Conservation (phyloP, 176 grass and related monocot genomes). For the Bromus sterilis region DNA sequence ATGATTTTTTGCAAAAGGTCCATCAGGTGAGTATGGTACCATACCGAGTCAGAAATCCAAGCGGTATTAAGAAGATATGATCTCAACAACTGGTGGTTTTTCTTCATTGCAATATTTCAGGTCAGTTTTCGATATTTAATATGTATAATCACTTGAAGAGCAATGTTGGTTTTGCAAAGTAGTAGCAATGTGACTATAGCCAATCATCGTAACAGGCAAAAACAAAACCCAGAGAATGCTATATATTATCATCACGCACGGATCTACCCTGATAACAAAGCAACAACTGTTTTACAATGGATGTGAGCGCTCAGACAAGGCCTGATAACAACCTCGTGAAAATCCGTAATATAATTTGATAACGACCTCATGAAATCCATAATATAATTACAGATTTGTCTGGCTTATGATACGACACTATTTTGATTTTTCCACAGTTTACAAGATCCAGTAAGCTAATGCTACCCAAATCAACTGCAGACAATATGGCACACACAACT, state of each 20-base stretch:
- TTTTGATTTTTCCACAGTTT: neutral
- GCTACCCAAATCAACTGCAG: neutral
- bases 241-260: neutral
- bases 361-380: too few species aligned
- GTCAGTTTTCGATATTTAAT: neutral
- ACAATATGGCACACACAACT: neutral
- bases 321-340: too few species aligned
- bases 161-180: too few species aligned
- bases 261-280: neutral
- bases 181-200: neutral
- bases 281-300: neutral
- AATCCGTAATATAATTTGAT: too few species aligned
- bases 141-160: too few species aligned
- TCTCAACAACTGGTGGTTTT: neutral
- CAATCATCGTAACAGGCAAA: neutral
- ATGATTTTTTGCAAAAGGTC: neutral
- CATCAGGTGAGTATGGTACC: neutral
- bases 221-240: neutral
- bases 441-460: neutral
- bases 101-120: neutral
- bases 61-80: neutral
- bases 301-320: neutral
- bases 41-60: neutral
- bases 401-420: neutral
- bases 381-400: too few species aligned